Percentiles rank a stretch among this genome's conserved stretches.
phyloP scores from a whole-genome alignment of 306 rosid genomes.

The Vicia villosa region DNA sequence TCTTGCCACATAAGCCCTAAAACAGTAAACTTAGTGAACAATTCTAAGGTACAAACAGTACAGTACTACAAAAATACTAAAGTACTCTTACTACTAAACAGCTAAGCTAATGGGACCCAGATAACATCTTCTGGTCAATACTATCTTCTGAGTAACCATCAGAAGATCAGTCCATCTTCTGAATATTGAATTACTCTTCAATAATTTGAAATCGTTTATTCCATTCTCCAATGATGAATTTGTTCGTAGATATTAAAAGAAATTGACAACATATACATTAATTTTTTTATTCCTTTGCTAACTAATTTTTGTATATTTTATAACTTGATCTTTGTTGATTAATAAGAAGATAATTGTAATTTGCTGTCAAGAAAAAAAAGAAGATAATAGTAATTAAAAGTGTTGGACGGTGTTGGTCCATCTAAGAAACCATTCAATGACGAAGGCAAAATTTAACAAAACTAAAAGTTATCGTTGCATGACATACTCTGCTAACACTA shows the following conservation, averaged over 20 bases:
- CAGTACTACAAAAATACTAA: too few species aligned
- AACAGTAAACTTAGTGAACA: too few species aligned
- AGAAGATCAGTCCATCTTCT: too few species aligned
- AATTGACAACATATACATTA: background rate
- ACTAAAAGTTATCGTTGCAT: background rate
- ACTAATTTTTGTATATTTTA: constrained; percentile 20
- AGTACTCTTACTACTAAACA: too few species aligned
- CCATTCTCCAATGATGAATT: constrained; percentile 25
- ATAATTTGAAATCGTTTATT: constrained; percentile 28
- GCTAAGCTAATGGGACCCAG: too few species aligned
- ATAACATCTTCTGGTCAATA: too few species aligned
- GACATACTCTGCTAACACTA: background rate
- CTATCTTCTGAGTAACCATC: too few species aligned
- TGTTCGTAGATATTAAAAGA: background rate
- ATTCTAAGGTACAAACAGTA: too few species aligned
- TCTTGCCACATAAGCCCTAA: too few species aligned
- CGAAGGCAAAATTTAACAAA: background rate
- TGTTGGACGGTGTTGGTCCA: constrained; percentile 40
- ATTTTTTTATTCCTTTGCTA: constrained; percentile 16
- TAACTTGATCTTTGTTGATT: constrained; percentile 20
- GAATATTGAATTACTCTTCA: too few species aligned
- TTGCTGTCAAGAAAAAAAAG: too few species aligned
- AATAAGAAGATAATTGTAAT: constrained; percentile 35
- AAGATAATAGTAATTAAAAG: constrained; percentile 33
- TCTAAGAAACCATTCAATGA: constrained; percentile 23